Evolutionary conservation across 306 rosid species (phyloP).

Genomic region (Potentilla sterilis): DNA sequence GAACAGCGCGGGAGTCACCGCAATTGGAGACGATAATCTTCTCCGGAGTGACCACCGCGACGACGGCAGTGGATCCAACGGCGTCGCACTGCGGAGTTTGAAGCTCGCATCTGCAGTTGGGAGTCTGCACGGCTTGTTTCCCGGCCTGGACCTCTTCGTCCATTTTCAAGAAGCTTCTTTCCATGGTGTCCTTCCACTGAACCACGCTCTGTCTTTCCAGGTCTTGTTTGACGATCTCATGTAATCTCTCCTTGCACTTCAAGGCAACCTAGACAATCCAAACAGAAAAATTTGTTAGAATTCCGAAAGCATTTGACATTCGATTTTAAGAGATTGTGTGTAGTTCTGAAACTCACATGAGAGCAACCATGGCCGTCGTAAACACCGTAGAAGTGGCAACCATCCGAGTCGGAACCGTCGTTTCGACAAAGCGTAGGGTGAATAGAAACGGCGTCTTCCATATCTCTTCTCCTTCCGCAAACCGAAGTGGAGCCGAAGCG

Average conservation of each 20-base stretch:
- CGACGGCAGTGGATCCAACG: conserved; percentile 90
- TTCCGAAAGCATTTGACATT: background rate
- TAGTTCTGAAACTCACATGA: conserved; percentile 46
- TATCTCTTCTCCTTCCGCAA: conserved; percentile 85
- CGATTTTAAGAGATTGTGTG: too few relatives aligned
- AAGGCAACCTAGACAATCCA: conserved; percentile 34
- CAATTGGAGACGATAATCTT: conserved; percentile 76
- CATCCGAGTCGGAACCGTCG: background rate
- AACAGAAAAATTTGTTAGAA: background rate
- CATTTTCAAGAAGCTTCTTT: conserved; percentile 39
- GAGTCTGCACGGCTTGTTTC: background rate
- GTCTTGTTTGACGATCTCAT: conserved; percentile 46
- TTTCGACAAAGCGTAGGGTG: conserved; percentile 32
- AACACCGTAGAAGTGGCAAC: conserved; percentile 67
- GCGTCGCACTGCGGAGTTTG: conserved; percentile 79
- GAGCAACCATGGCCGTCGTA: conserved; percentile 99
- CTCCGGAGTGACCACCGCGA: conserved; percentile 49
- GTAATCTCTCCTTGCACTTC: conserved; percentile 44
- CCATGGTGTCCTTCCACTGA: conserved; percentile 46
- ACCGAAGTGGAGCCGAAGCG: conserved; percentile 73
- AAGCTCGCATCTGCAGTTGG: conserved; percentile 46
- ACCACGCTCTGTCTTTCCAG: conserved; percentile 12
- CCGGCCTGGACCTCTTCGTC: conserved; percentile 39
- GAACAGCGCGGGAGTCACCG: conserved; percentile 94
- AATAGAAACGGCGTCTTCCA: conserved; percentile 83